A percentile compares a stretch with the other conserved stretches of the same genome.
These are phyloP conservation scores for Flaveria ramosissima DNA, from an alignment of 129 eudicot genomes.

Conservation along the genomic window DNA sequence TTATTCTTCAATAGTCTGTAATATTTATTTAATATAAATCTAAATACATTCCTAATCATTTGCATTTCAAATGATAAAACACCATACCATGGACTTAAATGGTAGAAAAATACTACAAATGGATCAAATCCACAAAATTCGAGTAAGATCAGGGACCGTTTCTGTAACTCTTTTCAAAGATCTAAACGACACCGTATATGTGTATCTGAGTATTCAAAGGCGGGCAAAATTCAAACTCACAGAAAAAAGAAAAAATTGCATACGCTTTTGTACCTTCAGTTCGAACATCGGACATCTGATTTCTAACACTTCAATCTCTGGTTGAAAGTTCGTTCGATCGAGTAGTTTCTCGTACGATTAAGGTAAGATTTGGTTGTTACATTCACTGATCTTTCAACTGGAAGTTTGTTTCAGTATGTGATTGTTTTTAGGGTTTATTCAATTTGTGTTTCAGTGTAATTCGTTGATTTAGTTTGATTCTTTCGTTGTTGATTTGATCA, in stretches of 20 bases:
- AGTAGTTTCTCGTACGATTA: slow-evolving; percentile 13
- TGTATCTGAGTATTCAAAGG: neutral
- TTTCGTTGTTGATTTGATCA: neutral
- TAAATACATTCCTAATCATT: too few relatives aligned
- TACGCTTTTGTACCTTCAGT: slow-evolving; percentile 13
- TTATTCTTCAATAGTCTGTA: neutral
- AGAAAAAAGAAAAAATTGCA: slow-evolving; percentile 8
- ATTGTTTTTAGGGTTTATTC: slow-evolving; percentile 17
- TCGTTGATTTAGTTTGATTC: slow-evolving; percentile 10
- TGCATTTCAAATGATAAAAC: too few relatives aligned
- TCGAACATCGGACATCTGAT: slow-evolving; percentile 11
- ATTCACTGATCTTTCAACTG: neutral
- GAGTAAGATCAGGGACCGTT: slow-evolving; percentile 23
- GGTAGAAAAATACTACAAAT: neutral
- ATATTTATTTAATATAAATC: too few relatives aligned
- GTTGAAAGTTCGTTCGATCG: neutral
- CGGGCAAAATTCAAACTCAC: slow-evolving; percentile 30
- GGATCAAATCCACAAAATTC: neutral
- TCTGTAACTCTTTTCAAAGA: neutral
- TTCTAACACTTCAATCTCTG: slow-evolving; percentile 12
- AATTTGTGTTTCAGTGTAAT: neutral
- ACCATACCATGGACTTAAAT: too few relatives aligned
- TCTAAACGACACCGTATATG: neutral
- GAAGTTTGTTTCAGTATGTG: slow-evolving; percentile 16
- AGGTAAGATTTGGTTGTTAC: slow-evolving; percentile 9